These are phyloP conservation scores for Pythium volutum DNA, from an alignment of 352 stramenopile genomes.

Conservation along the genomic window DNA sequence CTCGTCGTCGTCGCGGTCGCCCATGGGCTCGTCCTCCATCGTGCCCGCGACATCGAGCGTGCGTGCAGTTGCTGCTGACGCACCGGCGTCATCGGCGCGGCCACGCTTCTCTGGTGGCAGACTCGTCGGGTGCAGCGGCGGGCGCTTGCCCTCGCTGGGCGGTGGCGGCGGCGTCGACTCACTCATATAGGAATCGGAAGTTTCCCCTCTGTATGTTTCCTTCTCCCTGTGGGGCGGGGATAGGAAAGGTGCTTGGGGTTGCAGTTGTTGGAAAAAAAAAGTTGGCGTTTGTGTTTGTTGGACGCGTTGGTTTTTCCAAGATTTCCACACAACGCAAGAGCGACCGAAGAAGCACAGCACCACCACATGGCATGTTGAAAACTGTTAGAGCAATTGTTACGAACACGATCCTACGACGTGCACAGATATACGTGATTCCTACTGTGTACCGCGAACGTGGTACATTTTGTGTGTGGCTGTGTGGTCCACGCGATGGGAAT, in stretches of 20 bases:
- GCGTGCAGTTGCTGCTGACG: not conserved
- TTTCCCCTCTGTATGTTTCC: not conserved
- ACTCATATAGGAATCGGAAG: conserved; percentile 12
- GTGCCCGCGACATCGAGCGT: conserved; percentile 3
- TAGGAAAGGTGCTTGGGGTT: conserved; percentile 1
- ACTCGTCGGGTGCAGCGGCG: conserved; percentile 37
- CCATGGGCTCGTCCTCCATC: conserved; percentile 20
- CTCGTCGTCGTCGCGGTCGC: conserved; percentile 20
- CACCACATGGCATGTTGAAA: not conserved
- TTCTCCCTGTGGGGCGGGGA: not conserved
- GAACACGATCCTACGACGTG: no score
- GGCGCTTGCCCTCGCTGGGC: conserved; percentile 39
- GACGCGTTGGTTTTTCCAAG: conserved; percentile 6
- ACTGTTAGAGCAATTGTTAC: not conserved
- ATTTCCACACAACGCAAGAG: conserved; percentile 5
- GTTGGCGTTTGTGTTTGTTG: conserved; percentile 2
- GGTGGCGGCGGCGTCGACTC: conserved; percentile 14
- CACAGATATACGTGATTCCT: not conserved
- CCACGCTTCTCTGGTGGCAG: conserved; percentile 51
- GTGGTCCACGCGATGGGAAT: conserved; percentile 19
- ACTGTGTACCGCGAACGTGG: no score
- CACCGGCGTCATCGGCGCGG: conserved; percentile 16
- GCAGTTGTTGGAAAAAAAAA: not conserved
- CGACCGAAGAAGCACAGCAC: conserved; percentile 1
- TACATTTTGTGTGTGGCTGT: not conserved